phyloP scores from a whole-genome alignment of 768 basidiomycete species.

The Boletus rubroflammeus region DNA sequence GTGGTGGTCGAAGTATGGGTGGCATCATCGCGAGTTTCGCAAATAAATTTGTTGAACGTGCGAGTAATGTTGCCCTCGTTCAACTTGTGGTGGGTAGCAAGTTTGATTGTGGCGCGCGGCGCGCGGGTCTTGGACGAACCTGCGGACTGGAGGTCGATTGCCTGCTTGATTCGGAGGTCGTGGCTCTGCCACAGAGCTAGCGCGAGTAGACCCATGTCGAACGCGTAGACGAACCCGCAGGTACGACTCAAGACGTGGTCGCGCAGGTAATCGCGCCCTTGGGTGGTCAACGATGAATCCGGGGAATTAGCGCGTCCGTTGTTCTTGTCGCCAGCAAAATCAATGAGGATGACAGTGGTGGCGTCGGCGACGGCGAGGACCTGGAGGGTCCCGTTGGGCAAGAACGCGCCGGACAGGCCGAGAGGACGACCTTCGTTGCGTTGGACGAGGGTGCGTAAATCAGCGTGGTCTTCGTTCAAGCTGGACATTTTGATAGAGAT shows the following conservation, averaged over 20 bases:
- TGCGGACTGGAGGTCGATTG: constrained; percentile 29
- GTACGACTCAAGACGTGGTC: constrained; percentile 30
- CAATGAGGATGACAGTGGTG: constrained; percentile 24
- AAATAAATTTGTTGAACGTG: constrained; percentile 10
- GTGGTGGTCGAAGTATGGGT: constrained; percentile 3
- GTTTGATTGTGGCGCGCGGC: constrained; percentile 17
- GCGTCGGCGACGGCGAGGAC: constrained; percentile 29
- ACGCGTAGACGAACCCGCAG: constrained; percentile 29
- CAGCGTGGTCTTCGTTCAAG: constrained; percentile 22
- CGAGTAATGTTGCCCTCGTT: constrained; percentile 15
- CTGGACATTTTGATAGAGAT: constrained; percentile 15
- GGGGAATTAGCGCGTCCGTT: constrained; percentile 31
- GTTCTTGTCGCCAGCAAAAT: constrained; percentile 30
- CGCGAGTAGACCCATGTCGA: constrained; percentile 30
- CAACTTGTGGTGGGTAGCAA: constrained; percentile 9
- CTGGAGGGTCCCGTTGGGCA: constrained; percentile 21
- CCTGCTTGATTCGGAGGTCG: constrained; percentile 33
- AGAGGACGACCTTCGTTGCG: constrained; percentile 33
- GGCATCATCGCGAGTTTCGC: background rate
- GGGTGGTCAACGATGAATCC: constrained; percentile 9
- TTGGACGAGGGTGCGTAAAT: constrained; percentile 23
- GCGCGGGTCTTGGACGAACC: constrained; percentile 12
- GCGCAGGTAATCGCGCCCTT: constrained; percentile 26
- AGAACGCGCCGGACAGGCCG: constrained; percentile 27
- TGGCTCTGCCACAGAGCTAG: constrained; percentile 30